Percentiles rank a stretch among this genome's conserved stretches.
These are phyloP conservation scores for Simplicillium aogashimaense DNA, from an alignment of 2,329 filamentous ascomycete species.

Conservation along the genomic window DNA sequence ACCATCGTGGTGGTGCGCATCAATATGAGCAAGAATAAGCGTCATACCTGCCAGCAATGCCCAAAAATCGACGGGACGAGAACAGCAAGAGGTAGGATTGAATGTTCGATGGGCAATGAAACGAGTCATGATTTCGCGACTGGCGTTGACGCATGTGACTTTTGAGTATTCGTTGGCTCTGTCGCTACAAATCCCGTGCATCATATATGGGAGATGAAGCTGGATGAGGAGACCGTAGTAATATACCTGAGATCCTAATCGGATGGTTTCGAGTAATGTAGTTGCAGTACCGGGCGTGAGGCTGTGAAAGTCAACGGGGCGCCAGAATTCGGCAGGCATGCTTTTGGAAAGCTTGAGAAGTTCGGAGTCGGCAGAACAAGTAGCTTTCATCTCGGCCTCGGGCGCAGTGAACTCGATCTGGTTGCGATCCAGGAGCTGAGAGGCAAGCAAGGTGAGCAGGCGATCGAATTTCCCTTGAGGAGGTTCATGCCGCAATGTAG, in stretches of 20 bases:
- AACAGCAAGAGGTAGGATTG: slow-evolving; percentile 18
- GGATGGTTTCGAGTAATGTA: slow-evolving; percentile 6
- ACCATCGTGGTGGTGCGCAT: slow-evolving; percentile 12
- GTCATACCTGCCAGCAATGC: slow-evolving; percentile 25
- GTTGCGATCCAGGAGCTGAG: neutral
- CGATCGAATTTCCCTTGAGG: neutral
- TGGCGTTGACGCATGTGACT: slow-evolving; percentile 24
- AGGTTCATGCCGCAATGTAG: neutral
- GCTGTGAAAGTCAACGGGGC: slow-evolving; percentile 14
- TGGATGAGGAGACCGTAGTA: slow-evolving; percentile 27
- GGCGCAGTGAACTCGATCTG: neutral
- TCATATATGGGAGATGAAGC: slow-evolving; percentile 28
- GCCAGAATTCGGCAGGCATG: slow-evolving; percentile 25
- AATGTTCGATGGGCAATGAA: slow-evolving; percentile 22
- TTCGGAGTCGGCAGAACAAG: slow-evolving; percentile 17
- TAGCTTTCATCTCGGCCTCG: neutral
- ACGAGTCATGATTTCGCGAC: slow-evolving; percentile 25
- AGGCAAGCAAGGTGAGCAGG: neutral
- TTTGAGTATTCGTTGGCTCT: slow-evolving; percentile 19
- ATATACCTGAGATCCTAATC: slow-evolving; percentile 21
- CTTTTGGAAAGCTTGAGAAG: slow-evolving; percentile 17
- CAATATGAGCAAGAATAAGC: slow-evolving; percentile 25
- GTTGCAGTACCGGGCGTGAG: neutral
- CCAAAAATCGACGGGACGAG: slow-evolving; percentile 24
- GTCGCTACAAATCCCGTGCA: slow-evolving; percentile 11